These are phyloP conservation scores for Psidium friedrichsthalianum DNA, from an alignment of 345 rosid species.

Conservation along the genomic window DNA sequence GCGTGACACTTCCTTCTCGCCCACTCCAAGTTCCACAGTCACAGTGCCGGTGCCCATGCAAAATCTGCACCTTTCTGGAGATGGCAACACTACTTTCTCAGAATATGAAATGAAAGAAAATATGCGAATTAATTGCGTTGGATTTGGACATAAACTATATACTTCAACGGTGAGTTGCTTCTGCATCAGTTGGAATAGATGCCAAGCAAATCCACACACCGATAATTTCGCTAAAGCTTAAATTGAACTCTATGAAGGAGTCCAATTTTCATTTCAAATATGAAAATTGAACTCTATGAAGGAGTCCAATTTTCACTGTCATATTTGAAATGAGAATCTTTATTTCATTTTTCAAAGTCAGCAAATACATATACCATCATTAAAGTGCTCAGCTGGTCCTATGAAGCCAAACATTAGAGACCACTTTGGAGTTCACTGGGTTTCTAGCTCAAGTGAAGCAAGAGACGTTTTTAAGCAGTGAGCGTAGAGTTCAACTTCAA, in stretches of 20 bases:
- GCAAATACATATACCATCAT: neutral
- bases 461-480: neutral
- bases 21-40: constrained; percentile 65
- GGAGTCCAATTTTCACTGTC: neutral
- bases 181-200: neutral
- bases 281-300: neutral
- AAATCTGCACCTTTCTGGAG: constrained; percentile 73
- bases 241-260: neutral
- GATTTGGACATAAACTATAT: neutral
- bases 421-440: neutral
- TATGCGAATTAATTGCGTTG: neutral
- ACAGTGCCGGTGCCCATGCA: constrained; percentile 70
- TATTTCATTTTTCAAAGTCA: neutral
- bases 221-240: neutral
- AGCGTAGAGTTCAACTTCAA: neutral
- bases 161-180: neutral
- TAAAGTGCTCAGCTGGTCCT: neutral
- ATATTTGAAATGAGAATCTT: neutral
- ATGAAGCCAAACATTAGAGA: neutral
- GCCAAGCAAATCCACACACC: neutral
- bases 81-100: neutral
- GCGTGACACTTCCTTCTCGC: constrained; percentile 58
- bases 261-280: neutral
- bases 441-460: neutral
- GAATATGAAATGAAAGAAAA: neutral